Conservation (phyloP, 1,284 basidiomycete species). For the Trametes polyzona region DNA sequence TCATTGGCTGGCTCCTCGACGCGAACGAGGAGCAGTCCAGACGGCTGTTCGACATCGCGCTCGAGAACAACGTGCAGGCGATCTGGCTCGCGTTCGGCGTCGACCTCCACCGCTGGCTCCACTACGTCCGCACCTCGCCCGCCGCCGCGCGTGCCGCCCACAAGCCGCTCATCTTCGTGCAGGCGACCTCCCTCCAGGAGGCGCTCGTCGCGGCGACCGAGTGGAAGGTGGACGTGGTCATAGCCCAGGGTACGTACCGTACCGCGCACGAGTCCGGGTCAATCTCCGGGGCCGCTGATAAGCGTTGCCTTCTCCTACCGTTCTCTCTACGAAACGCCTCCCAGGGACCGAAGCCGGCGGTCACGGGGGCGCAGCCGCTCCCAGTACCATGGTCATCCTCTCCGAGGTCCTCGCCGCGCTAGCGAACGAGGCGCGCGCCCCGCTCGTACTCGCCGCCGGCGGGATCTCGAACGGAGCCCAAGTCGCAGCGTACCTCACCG, state of each 20-base stretch:
- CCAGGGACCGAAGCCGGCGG: slow-evolving; percentile 78
- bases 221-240: slow-evolving; percentile 71
- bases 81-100: slow-evolving; percentile 77
- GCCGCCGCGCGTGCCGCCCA: slow-evolving; percentile 38
- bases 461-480: slow-evolving; percentile 57
- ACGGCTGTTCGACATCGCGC: slow-evolving; percentile 51
- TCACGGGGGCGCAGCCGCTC: slow-evolving; percentile 61
- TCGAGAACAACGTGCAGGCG: slow-evolving; percentile 62
- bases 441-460: slow-evolving; percentile 67
- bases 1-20: slow-evolving; percentile 73
- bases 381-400: slow-evolving; percentile 61
- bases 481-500: slow-evolving; percentile 62
- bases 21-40: slow-evolving; percentile 43
- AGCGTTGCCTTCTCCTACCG: neutral
- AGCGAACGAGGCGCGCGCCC: slow-evolving; percentile 41
- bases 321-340: slow-evolving; percentile 6
- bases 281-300: slow-evolving; percentile 12
- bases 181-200: slow-evolving; percentile 60
- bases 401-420: slow-evolving; percentile 55
- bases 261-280: slow-evolving; percentile 2
- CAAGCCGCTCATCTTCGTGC: slow-evolving; percentile 63
- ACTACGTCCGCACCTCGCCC: slow-evolving; percentile 58
- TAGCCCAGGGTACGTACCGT: slow-evolving; percentile 66
- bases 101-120: slow-evolving; percentile 61
- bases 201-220: slow-evolving; percentile 57